Percentiles rank a stretch among this genome's conserved stretches.
Evolutionary conservation across 2,329 filamentous ascomycete genomes (phyloP).

Genomic region (Pseudocercospora fuligena): DNA sequence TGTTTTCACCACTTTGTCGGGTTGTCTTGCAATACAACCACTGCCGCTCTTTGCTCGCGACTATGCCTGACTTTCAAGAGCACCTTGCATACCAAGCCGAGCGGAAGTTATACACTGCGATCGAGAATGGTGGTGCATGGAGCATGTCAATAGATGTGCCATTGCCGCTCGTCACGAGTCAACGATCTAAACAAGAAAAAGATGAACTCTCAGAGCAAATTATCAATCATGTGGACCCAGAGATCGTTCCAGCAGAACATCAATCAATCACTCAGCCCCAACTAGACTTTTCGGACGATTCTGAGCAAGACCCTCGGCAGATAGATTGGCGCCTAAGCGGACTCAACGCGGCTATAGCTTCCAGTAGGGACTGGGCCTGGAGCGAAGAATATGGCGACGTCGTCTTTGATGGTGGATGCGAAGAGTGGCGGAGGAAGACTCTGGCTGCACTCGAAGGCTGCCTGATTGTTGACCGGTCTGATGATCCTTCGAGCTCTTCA

Average conservation of each 20-base stretch:
- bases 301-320: background rate
- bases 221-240: background rate
- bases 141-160: background rate
- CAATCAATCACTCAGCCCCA: background rate
- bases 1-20: background rate
- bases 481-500: background rate
- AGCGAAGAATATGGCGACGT: background rate
- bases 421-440: background rate
- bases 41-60: background rate
- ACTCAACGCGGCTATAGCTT: background rate
- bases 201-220: too few species aligned
- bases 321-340: background rate
- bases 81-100: background rate
- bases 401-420: background rate
- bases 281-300: background rate
- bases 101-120: background rate
- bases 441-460: background rate
- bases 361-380: background rate
- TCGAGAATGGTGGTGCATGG: background rate
- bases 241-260: background rate
- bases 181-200: background rate
- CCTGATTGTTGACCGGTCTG: too few species aligned
- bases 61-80: background rate
- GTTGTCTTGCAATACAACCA: background rate
- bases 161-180: background rate